Percentiles rank a stretch among this genome's conserved stretches.
Evolutionary conservation across 1,139 yeast genomes (phyloP).

Genomic region (Blastobotrys illinoisensis): DNA sequence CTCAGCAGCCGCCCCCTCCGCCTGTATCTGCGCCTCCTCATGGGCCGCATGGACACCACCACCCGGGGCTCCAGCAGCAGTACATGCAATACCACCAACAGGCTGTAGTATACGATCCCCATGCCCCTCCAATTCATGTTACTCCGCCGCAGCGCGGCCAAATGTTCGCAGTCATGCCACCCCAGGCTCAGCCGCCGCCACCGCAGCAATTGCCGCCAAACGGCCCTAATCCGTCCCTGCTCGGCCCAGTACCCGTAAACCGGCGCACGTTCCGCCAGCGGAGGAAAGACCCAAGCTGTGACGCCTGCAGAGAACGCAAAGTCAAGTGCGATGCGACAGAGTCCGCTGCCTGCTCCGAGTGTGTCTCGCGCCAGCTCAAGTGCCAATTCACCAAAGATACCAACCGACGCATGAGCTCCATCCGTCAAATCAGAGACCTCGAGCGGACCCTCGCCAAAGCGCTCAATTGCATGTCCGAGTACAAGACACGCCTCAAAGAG

Average conservation of each 20-base stretch:
- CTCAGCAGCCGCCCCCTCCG: slow-evolving; percentile 8
- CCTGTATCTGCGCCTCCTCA: slow-evolving; percentile 1
- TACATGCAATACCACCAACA: slow-evolving; percentile 8
- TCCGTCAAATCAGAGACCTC: slow-evolving; percentile 21
- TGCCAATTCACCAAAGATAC: slow-evolving; percentile 31
- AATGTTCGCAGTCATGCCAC: slow-evolving; percentile 1
- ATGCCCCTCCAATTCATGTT: slow-evolving; percentile 7
- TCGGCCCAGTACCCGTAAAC: slow-evolving; percentile 9
- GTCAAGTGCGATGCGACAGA: slow-evolving; percentile 33
- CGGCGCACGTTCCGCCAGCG: slow-evolving; percentile 27
- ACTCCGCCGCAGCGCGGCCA: slow-evolving; percentile 6
- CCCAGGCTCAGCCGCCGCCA: background rate
- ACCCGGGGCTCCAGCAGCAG: slow-evolving; percentile 1
- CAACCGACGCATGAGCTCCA: slow-evolving; percentile 24
- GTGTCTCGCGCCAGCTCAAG: slow-evolving; percentile 27
- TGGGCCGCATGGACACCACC: slow-evolving; percentile 5
- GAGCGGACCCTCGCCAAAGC: slow-evolving; percentile 18
- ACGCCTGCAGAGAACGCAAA: slow-evolving; percentile 32
- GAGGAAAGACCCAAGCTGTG: slow-evolving; percentile 32
- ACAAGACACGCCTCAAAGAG: slow-evolving; percentile 14
- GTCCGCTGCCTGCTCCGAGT: slow-evolving; percentile 28
- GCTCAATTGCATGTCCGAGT: slow-evolving; percentile 13
- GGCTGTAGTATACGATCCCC: background rate
- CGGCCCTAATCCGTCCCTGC: background rate
- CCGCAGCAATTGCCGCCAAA: background rate